A percentile compares a stretch with the other conserved stretches of the same genome.
These are phyloP conservation scores for Pseudogymnoascus sp. DNA, from an alignment of 2,329 filamentous ascomycete species.

Conservation along the genomic window DNA sequence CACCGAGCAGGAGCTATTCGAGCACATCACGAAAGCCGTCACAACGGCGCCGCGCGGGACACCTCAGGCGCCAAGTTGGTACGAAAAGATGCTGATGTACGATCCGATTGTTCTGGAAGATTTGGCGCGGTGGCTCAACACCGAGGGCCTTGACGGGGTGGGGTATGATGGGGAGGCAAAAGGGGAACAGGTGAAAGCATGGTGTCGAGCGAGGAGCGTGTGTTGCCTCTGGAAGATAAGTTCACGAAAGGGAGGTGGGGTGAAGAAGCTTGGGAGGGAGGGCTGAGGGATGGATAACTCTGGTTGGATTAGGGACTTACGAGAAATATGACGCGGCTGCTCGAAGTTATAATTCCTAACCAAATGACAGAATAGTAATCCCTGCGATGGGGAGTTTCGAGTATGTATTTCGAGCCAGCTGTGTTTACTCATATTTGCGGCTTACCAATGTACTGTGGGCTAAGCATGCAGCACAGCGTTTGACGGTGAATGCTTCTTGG, in stretches of 20 bases:
- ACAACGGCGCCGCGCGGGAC: slow-evolving; percentile 40
- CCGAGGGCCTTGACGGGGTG: slow-evolving; percentile 52
- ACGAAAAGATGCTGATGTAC: slow-evolving; percentile 90
- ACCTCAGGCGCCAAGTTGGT: slow-evolving; percentile 57
- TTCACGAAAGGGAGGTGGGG: slow-evolving; percentile 7
- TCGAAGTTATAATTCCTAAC: neutral
- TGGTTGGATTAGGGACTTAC: neutral
- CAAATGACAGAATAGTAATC: neutral
- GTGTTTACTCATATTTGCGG: neutral
- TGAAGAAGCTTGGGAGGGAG: neutral
- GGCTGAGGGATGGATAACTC: neutral
- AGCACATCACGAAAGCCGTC: slow-evolving; percentile 47
- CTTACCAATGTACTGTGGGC: neutral
- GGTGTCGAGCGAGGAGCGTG: slow-evolving; percentile 82
- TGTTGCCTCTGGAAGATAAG: slow-evolving; percentile 66
- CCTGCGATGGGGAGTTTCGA: neutral
- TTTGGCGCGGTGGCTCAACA: slow-evolving; percentile 73
- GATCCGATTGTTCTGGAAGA: slow-evolving; percentile 87
- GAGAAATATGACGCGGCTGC: neutral
- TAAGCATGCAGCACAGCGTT: neutral
- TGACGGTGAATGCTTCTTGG: neutral
- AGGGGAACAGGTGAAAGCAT: slow-evolving; percentile 64
- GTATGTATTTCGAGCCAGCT: neutral
- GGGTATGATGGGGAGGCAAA: slow-evolving; percentile 59
- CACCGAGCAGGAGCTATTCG: slow-evolving; percentile 40